Evolutionary conservation across 495 filamentous ascomycete genomes (phyloP), one percentile per base, ranked within the genome.

Genomic region (Lophiostoma macrostomum): DNA sequence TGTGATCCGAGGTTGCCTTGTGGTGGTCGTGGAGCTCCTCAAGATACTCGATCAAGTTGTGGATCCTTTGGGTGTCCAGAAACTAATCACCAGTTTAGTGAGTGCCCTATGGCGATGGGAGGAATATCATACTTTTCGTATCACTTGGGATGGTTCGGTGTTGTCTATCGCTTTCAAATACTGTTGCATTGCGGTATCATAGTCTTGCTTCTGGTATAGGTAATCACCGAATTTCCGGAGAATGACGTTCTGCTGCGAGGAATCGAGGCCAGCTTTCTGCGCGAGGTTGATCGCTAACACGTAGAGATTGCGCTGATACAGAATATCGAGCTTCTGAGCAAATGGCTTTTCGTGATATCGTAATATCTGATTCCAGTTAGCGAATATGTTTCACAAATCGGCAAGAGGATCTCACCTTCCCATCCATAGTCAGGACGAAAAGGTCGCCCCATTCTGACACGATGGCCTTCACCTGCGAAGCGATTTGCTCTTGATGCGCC

Each of bases 171-270:
- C 91, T 64, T 89, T 86, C 56, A 98, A 81, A 66, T 97, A 98
- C 68, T 96, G 93, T 66, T 94, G 87, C 94, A 98, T 98, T 10
- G 93, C 95, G 16, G 86, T 90, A 64, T 98, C 91, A 64, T 90
- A 97, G 64, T 95, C 90, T 2, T 84, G 86, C 61, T 90, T 93
- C 63, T 93, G 89, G 61, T 98, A 96, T n/a, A 96, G 71, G 54
- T 87, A 91, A 65, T 98, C 94, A 8, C 93, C 93, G 69, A 95
- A 97, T 69, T 84, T 91, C 48, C 94, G 82, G 59, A 87, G 91
- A 45, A 98, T 97, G 35, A 87, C 78, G 64, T 94, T 95, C 38
- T 93, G 88, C 65, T 95, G 89, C 16, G 82, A 67, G 10, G 75
- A 60, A 67, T 91, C 88, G 18, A 85, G 74, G 12, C 88, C 87